Base-by-base conservation (phyloP, 257 asterid genomes). In the Nicotiana obtusifolia region DNA sequence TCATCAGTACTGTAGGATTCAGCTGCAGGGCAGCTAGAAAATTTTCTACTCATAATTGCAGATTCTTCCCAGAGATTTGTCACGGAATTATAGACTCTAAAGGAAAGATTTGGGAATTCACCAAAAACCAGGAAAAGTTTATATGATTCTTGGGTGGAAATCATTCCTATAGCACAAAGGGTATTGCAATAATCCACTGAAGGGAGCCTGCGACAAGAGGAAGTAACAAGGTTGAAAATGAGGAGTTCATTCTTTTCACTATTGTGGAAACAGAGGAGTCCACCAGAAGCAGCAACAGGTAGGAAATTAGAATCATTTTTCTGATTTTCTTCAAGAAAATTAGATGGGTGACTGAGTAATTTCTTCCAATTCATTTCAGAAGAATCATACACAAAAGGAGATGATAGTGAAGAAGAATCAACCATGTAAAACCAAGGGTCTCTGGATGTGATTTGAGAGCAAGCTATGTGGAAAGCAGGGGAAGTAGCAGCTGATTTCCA, bases 371-470 rank as follows among this genome's bases (percentile, higher is more conserved):
- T 88, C 14, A 57, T 77, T n/a, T 88, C 94, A 1, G 91, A 33
- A 0, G 97, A 85, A 78, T 95, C 99, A 84, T 88, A 92, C 75
- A 94, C 71, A 47, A 88, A 19, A 5, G 85, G 84, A 65, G 93
- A 31, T 0, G 90, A 59, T 1, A 71, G 82, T 49, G 79, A 73
- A 14, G 95, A 85, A 77, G 95, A 85, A 77, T 87, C 92, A 22
- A 91, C 96, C 99, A 94, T 95, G 83, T 90, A 88, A 62, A 89
- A 90, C 91, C 96, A 95, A 4, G 98, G 97, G 1, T 91, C 90
- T 19, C 98, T 86, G 2, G 80, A 31, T 8, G 91, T 92, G 53
- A 95, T 84, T 20, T 77, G 85, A 1, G 95, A 83, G 86, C 99
- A 95, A 33, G 98, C 92, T 16, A 59, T 86, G 80, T 49, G 84